These are phyloP conservation scores for Colletotrichum lindemuthianum DNA, from an alignment of 2,329 filamentous ascomycete species.

Conservation along the genomic window DNA sequence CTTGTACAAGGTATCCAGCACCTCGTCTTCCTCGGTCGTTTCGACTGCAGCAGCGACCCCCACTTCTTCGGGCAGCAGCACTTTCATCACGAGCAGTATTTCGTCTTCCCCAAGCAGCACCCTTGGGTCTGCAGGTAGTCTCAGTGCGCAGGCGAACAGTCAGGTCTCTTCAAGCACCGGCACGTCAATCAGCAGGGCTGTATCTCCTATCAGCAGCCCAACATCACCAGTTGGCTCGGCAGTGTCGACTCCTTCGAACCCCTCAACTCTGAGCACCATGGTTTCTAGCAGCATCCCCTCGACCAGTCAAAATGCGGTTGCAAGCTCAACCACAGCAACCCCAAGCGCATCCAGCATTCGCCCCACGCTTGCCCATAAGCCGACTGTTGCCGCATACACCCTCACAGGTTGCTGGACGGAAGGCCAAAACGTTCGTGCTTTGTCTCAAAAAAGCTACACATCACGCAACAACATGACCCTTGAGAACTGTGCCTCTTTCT, in stretches of 20 bases:
- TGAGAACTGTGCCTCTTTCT: conserved; percentile 46
- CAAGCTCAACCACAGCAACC: conserved; percentile 13
- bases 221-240: neutral
- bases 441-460: conserved; percentile 42
- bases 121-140: neutral
- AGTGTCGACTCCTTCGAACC: neutral
- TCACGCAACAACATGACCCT: conserved; percentile 46
- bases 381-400: conserved; percentile 44
- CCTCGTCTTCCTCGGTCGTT: conserved; percentile 11
- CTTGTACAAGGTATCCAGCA: conserved; percentile 44
- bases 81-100: neutral
- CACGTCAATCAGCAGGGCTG: neutral
- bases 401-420: conserved; percentile 55
- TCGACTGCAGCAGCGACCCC: conserved; percentile 17
- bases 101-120: neutral
- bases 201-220: neutral
- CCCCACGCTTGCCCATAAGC: conserved; percentile 40
- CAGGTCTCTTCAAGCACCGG: neutral
- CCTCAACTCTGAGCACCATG: neutral
- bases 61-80: neutral
- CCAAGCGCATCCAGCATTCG: conserved; percentile 31
- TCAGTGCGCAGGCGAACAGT: neutral
- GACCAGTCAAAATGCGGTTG: too few species aligned
- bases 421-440: conserved; percentile 47
- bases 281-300: too few species aligned